A percentile compares a stretch with the other conserved stretches of the same genome.
Evolutionary conservation across 495 filamentous ascomycete genomes (phyloP).

Genomic region (Penicillium arizonense): DNA sequence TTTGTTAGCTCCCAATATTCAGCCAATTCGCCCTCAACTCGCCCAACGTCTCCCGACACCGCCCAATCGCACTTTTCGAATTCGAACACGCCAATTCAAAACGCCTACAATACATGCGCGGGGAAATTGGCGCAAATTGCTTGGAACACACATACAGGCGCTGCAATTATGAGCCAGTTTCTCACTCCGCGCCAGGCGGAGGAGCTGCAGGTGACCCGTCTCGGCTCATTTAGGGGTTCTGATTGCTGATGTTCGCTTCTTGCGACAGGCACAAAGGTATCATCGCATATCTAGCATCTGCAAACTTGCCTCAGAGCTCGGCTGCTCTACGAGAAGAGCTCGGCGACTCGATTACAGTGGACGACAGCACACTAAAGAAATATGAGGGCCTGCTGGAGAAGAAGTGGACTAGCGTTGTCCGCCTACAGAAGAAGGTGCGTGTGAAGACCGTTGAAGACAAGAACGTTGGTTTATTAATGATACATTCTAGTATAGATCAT

Average conservation of each 20-base stretch:
- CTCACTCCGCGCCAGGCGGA: slow-evolving; percentile 81
- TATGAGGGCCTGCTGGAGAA: slow-evolving; percentile 74
- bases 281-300: slow-evolving; percentile 80
- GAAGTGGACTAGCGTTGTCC: slow-evolving; percentile 95
- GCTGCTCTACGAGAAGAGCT: slow-evolving; percentile 55
- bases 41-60: slow-evolving; percentile 1
- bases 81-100: not conserved
- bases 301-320: slow-evolving; percentile 64
- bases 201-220: slow-evolving; percentile 67
- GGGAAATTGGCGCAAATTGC: slow-evolving; percentile 13
- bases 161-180: slow-evolving; percentile 65
- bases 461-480: not conserved
- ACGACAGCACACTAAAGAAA: slow-evolving; percentile 69
- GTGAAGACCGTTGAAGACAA: not conserved
- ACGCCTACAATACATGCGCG: slow-evolving; percentile 22
- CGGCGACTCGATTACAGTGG: slow-evolving; percentile 51
- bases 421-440: slow-evolving; percentile 84
- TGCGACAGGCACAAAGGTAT: slow-evolving; percentile 78
- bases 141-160: slow-evolving; percentile 21
- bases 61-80: slow-evolving; percentile 2
- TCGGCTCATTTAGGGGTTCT: slow-evolving; percentile 1
- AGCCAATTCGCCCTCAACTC: not conserved
- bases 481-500: slow-evolving; percentile 74
- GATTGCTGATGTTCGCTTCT: slow-evolving; percentile 6
- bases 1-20: not conserved